phyloP scores from a whole-genome alignment of 495 filamentous ascomycete genomes.

The Penicillium samsonianum region DNA sequence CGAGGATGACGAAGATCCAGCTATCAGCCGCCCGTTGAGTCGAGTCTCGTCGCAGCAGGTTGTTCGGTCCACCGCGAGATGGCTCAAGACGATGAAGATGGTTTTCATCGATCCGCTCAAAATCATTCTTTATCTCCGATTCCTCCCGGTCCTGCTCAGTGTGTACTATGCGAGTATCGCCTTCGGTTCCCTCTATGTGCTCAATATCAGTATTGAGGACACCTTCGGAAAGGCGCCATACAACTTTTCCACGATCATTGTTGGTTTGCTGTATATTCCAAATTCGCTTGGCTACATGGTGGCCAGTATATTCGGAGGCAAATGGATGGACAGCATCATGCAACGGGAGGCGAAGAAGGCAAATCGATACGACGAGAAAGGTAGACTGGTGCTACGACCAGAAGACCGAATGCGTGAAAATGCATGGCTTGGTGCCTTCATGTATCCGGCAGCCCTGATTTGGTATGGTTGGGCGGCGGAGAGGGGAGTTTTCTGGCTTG shows the following conservation, averaged over 20 bases:
- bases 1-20: constrained; percentile 19
- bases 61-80: constrained; percentile 54
- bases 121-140: constrained; percentile 76
- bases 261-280: constrained; percentile 82
- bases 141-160: constrained; percentile 74
- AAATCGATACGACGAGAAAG: constrained; percentile 66
- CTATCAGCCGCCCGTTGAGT: constrained; percentile 42
- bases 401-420: constrained; percentile 93
- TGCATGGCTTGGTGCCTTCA: constrained; percentile 73
- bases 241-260: constrained; percentile 67
- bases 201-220: constrained; percentile 81
- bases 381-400: constrained; percentile 69
- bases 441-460: constrained; percentile 70
- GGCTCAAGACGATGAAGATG: constrained; percentile 58
- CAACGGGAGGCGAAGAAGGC: constrained; percentile 72
- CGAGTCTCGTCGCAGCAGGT: constrained; percentile 66
- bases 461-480: constrained; percentile 69
- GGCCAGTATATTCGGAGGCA: constrained; percentile 72
- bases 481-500: constrained; percentile 59
- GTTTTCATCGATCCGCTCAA: constrained; percentile 77
- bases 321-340: constrained; percentile 93
- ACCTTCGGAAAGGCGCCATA: constrained; percentile 77
- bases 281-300: constrained; percentile 76
- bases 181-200: constrained; percentile 79
- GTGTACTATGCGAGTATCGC: constrained; percentile 83